Evolutionary conservation across 441 rosid genomes (phyloP).

Genomic region (Aquilaria agallochum): DNA sequence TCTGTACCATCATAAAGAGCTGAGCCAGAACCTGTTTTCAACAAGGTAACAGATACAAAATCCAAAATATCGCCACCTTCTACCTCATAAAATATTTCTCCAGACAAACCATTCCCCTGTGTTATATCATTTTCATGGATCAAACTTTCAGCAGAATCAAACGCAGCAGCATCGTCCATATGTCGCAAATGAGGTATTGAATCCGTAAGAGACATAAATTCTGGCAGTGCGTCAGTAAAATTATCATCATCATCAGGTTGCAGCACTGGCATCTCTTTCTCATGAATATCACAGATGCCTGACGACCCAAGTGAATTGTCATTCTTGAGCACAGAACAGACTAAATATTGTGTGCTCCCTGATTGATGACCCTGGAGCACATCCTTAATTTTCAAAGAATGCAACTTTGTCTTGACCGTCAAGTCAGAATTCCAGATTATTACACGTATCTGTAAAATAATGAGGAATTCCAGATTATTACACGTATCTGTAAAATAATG

Average conservation of each 20-base stretch:
- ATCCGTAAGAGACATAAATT: constrained; percentile 71
- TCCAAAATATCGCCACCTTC: constrained; percentile 69
- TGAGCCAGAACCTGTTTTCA: constrained; percentile 73
- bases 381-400: constrained; percentile 89
- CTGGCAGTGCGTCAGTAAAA: constrained; percentile 92
- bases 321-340: constrained; percentile 74
- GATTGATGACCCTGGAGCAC: constrained; percentile 76
- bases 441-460: constrained; percentile 60
- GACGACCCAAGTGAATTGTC: constrained; percentile 42
- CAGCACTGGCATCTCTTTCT: constrained; percentile 33
- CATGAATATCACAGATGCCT: constrained; percentile 31
- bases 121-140: constrained; percentile 44
- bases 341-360: constrained; percentile 64
- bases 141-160: constrained; percentile 51
- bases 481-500: constrained; percentile 58
- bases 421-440: constrained; percentile 72
- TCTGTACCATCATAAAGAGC: constrained; percentile 91
- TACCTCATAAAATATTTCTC: constrained; percentile 89
- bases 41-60: constrained; percentile 87
- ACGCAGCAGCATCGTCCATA: constrained; percentile 36
- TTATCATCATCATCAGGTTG: constrained; percentile 80
- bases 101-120: constrained; percentile 52
- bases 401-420: constrained; percentile 83
- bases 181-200: constrained; percentile 43
- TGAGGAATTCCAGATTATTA: constrained; percentile 59